Conservation (phyloP, 768 basidiomycete genomes). For the Suillus discolor region DNA sequence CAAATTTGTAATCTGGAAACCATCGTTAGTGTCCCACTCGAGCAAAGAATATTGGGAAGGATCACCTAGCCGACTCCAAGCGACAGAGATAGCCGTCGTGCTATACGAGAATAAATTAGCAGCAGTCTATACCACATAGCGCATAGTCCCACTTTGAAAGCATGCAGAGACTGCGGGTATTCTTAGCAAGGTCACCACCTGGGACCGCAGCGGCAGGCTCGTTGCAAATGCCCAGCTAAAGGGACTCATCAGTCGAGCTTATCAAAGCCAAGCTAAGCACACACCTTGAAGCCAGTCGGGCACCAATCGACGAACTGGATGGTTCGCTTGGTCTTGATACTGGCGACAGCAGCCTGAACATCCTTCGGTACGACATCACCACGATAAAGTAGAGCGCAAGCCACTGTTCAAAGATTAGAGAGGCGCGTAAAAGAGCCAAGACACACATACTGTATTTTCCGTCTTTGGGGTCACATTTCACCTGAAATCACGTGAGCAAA, state of each 20-base stretch:
- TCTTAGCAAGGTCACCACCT: constrained; percentile 93
- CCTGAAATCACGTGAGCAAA: constrained; percentile 27
- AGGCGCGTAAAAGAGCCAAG: neutral
- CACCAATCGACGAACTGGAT: constrained; percentile 99
- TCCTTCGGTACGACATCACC: constrained; percentile 98
- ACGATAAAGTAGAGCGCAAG: constrained; percentile 89
- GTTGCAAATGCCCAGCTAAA: constrained; percentile 92
- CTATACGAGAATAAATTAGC: constrained; percentile 36
- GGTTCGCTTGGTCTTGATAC: constrained; percentile 96
- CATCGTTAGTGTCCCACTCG: constrained; percentile 12
- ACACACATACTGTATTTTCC: constrained; percentile 93
- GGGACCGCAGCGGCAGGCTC: constrained; percentile 92
- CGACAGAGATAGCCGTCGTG: constrained; percentile 91
- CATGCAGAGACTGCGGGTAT: constrained; percentile 95
- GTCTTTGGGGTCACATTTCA: constrained; percentile 93
- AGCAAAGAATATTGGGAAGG: constrained; percentile 4
- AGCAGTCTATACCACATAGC: neutral
- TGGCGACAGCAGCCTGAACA: constrained; percentile 87
- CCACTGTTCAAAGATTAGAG: constrained; percentile 55
- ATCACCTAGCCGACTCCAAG: constrained; percentile 86
- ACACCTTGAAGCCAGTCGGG: constrained; percentile 91
- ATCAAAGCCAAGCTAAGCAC: neutral
- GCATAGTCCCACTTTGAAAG: constrained; percentile 69
- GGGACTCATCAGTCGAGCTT: constrained; percentile 24
- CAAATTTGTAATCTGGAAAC: constrained; percentile 89